phyloP scores from a whole-genome alignment of 2,329 filamentous ascomycete species.

The Microdochium nivale region DNA sequence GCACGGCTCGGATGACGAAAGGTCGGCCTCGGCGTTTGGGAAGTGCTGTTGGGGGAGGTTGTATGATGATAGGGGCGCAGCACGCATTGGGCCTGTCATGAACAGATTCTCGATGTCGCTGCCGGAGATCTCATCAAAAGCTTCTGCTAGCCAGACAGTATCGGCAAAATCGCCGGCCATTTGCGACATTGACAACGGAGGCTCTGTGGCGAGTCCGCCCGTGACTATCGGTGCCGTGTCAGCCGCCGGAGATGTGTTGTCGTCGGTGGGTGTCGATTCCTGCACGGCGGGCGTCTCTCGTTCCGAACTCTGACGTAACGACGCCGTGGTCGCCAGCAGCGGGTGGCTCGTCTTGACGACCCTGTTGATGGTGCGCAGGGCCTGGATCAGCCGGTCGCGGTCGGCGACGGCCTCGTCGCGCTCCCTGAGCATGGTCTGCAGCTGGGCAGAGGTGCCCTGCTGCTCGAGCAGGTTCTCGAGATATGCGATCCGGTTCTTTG shows the following conservation, averaged over 20 bases:
- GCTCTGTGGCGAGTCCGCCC: background rate
- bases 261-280: background rate
- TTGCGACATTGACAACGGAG: background rate
- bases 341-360: background rate
- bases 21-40: background rate
- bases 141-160: background rate
- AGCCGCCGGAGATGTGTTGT: background rate
- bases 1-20: background rate
- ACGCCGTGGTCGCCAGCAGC: background rate
- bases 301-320: background rate
- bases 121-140: background rate
- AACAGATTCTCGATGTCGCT: background rate
- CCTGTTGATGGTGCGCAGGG: conserved; percentile 1
- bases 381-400: conserved; percentile 1
- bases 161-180: background rate
- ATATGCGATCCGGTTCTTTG: conserved; percentile 1
- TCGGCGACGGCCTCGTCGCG: background rate
- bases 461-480: conserved; percentile 1
- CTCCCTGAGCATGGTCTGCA: background rate
- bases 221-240: background rate
- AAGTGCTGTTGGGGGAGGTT: too few species aligned
- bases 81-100: too few species aligned
- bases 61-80: too few species aligned
- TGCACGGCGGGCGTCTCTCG: background rate
- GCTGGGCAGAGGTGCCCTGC: background rate